Evolutionary conservation across 768 basidiomycete species (phyloP).

Genomic region (Hygrocybe coccinea): DNA sequence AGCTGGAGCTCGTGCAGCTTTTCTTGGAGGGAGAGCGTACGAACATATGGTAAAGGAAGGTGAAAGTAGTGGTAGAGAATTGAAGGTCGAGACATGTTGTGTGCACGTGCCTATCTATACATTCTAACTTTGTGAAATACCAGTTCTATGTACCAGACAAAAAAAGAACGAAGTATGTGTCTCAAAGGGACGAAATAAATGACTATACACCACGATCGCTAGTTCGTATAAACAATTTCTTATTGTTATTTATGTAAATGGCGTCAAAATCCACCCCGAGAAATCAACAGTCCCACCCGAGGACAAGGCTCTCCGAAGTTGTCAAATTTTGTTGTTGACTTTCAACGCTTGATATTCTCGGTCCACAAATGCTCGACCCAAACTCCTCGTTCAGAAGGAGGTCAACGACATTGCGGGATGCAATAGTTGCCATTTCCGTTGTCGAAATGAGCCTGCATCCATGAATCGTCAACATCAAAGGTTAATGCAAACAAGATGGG

Average conservation of each 20-base stretch:
- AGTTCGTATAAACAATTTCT: not conserved
- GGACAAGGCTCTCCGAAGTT: constrained; percentile 43
- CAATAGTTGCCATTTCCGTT: constrained; percentile 90
- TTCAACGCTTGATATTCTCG: constrained; percentile 28
- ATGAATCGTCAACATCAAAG: constrained; percentile 1
- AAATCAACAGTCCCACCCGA: constrained; percentile 70
- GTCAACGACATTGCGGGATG: constrained; percentile 80
- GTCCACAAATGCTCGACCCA: constrained; percentile 62
- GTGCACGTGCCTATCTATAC: constrained; percentile 34
- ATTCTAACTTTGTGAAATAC: too few species aligned
- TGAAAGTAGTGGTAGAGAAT: constrained; percentile 75
- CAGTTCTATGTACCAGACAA: too few species aligned
- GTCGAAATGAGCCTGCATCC: constrained; percentile 69
- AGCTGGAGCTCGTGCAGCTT: constrained; percentile 65
- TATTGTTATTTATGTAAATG: not conserved
- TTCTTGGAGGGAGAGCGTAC: constrained; percentile 67
- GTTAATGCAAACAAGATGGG: constrained; percentile 3
- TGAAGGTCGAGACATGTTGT: constrained; percentile 36
- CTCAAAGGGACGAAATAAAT: too few species aligned
- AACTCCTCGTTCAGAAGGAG: constrained; percentile 72
- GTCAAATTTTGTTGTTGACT: constrained; percentile 6
- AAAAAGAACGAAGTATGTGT: too few species aligned
- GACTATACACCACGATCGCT: too few species aligned
- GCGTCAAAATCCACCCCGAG: not conserved
- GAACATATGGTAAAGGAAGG: constrained; percentile 71